Conservation (phyloP, 768 basidiomycete genomes). For the Hydnomerulius pinastri region DNA sequence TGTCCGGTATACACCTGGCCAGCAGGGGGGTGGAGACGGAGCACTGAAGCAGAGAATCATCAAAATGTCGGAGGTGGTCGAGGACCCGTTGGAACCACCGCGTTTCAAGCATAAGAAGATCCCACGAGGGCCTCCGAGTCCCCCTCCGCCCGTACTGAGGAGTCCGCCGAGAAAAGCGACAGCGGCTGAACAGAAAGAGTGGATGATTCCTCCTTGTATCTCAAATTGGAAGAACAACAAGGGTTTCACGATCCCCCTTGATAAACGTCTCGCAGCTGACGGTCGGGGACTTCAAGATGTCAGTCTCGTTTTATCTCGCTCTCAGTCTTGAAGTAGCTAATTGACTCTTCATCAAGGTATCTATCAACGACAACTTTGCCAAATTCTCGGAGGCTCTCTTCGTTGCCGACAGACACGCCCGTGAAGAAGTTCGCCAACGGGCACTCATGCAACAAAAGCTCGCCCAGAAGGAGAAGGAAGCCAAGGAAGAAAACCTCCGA, state of each 20-base stretch:
- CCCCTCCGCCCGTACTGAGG: slow-evolving; percentile 92
- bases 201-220: slow-evolving; percentile 99
- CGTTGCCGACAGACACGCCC: slow-evolving; percentile 94
- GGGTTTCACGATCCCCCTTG: slow-evolving; percentile 98
- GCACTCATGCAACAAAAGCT: slow-evolving; percentile 98
- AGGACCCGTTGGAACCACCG: slow-evolving; percentile 96
- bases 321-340: background rate
- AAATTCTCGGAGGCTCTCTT: slow-evolving; percentile 97
- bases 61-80: slow-evolving; percentile 98
- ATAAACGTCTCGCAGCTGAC: slow-evolving; percentile 97
- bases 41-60: slow-evolving; percentile 90
- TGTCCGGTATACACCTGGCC: slow-evolving; percentile 96
- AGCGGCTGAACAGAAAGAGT: slow-evolving; percentile 97
- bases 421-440: slow-evolving; percentile 96
- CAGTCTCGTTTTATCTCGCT: slow-evolving; percentile 31
- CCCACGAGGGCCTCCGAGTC: slow-evolving; percentile 92
- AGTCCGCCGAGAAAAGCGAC: slow-evolving; percentile 97
- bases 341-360: slow-evolving; percentile 55
- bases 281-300: slow-evolving; percentile 99
- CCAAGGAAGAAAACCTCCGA: slow-evolving; percentile 95
- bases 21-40: slow-evolving; percentile 64
- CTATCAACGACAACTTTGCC: slow-evolving; percentile 99
- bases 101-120: slow-evolving; percentile 99
- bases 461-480: slow-evolving; percentile 95
- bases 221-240: slow-evolving; percentile 99